A percentile compares a stretch with the other conserved stretches of the same genome.
phyloP scores from a whole-genome alignment of 352 stramenopile genomes.

The Aphanomyces euteiches region DNA sequence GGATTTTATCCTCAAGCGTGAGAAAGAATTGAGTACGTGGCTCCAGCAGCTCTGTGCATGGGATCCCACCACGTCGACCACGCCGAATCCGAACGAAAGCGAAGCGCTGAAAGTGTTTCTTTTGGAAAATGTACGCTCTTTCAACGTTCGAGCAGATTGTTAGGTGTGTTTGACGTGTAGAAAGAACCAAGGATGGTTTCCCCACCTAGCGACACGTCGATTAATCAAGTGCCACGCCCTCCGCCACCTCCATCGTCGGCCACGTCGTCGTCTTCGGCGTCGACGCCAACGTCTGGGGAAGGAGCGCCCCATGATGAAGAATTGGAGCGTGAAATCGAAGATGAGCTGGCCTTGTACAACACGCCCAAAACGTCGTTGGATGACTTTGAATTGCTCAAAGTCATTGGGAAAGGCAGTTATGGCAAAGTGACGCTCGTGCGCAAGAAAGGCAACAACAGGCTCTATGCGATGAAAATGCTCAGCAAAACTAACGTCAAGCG shows the following conservation, averaged over 20 bases:
- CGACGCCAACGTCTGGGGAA: neutral
- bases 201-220: conserved; percentile 43
- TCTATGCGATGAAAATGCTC: conserved; percentile 86
- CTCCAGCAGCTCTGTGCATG: conserved; percentile 76
- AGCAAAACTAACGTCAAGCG: conserved; percentile 89
- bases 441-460: conserved; percentile 67
- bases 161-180: conserved; percentile 31
- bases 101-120: conserved; percentile 80
- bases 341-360: conserved; percentile 58
- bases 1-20: conserved; percentile 86
- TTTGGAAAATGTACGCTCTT: conserved; percentile 55
- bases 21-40: conserved; percentile 85
- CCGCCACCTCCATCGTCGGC: neutral
- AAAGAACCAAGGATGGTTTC: conserved; percentile 54
- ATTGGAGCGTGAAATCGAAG: conserved; percentile 41
- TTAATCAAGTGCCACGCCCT: conserved; percentile 25
- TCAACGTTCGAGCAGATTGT: too few species aligned
- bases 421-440: conserved; percentile 88
- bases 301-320: conserved; percentile 33
- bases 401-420: conserved; percentile 90
- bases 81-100: conserved; percentile 59
- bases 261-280: neutral
- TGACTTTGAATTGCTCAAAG: conserved; percentile 91
- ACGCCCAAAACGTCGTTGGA: conserved; percentile 86
- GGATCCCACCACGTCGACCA: conserved; percentile 53